phyloP scores from a whole-genome alignment of 345 rosid genomes.

The Citrus sp. region DNA sequence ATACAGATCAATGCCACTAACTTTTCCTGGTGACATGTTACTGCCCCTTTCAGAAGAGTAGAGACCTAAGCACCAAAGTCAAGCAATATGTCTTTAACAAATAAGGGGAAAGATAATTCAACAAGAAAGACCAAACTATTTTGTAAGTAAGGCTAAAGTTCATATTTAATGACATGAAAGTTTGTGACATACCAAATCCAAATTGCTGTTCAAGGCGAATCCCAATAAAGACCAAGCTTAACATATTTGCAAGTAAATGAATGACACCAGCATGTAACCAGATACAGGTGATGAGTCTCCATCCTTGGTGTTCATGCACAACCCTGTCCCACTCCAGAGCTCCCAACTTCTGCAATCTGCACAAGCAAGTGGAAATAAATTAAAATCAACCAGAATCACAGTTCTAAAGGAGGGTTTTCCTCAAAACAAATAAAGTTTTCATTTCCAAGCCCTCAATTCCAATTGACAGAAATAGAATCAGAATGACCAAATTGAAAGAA shows the following conservation, averaged over 20 bases:
- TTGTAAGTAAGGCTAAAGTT: background rate
- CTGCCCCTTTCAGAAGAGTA: background rate
- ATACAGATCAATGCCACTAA: background rate
- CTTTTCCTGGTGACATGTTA: background rate
- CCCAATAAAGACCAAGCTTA: slow-evolving; percentile 81
- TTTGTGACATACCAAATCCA: slow-evolving; percentile 64
- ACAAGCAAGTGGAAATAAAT: slow-evolving; percentile 5
- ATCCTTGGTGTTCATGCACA: slow-evolving; percentile 73
- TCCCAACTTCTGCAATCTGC: slow-evolving; percentile 88
- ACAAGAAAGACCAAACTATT: background rate
- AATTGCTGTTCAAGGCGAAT: slow-evolving; percentile 94
- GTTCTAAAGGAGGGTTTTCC: background rate
- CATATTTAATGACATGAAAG: background rate
- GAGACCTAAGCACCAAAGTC: background rate
- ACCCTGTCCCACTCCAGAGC: slow-evolving; percentile 69
- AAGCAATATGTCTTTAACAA: background rate
- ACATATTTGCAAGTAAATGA: slow-evolving; percentile 84
- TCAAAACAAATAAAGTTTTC: background rate
- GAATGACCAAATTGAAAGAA: slow-evolving; percentile 1
- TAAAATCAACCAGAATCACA: background rate
- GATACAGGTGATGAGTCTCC: slow-evolving; percentile 82
- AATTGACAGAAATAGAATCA: background rate
- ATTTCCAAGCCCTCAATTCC: background rate
- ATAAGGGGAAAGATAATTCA: background rate
- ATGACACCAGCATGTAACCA: slow-evolving; percentile 98